Base-by-base conservation (phyloP, 2,329 filamentous ascomycete genomes). In the Colletotrichum tropicale region DNA sequence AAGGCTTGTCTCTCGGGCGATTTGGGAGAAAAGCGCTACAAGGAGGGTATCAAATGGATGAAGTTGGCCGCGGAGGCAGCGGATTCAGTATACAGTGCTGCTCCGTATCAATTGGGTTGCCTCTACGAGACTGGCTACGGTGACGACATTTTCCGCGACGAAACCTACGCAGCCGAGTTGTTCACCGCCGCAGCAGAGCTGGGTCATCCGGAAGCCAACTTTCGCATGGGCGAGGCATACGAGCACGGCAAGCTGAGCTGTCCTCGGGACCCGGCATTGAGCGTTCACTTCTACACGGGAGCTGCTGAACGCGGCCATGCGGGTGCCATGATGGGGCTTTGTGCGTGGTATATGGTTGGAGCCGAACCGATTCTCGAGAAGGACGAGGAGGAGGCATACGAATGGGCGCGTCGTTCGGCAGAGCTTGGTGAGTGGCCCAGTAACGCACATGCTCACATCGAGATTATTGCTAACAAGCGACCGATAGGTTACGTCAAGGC, bases 311-410 rank as follows among this genome's bases (percentile, higher is more conserved):
- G 91, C 61, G 95, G 95, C 2, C 94, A 98, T 81, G 89, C 96
- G 0, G 91, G 93, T 64, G 96, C 96, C 64, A 98, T 98, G 96
- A 98, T 99, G 96, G 96, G 96, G 6, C 89, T 99, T 10, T 99
- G 97, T 85, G 97, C 97, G 13, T 99, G 97, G 97, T 99, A 98
- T 84, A 94, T 98, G 90, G 94, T 98, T 55, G 97, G 97, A 13
- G 97, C 97, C 3, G 94, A 96, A 79, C 96, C 96, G 0, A 92
- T 98, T 16, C 87, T 99, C 26, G 96, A 98, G 76, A 98, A 97
- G 85, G 96, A 99, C 80, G 96, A 98, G 84, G 94, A 94, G 79
- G 97, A 99, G 84, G 97, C 97, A 12, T 98, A 98, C 81, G 96
- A 98, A 83, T 99, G 97, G 97, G 96, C 97, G 18, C 93, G 92